Percentiles rank a stretch among this genome's conserved stretches.
Conservation (phyloP, 2,329 filamentous ascomycete genomes). For the Colletotrichum tropicicola region DNA sequence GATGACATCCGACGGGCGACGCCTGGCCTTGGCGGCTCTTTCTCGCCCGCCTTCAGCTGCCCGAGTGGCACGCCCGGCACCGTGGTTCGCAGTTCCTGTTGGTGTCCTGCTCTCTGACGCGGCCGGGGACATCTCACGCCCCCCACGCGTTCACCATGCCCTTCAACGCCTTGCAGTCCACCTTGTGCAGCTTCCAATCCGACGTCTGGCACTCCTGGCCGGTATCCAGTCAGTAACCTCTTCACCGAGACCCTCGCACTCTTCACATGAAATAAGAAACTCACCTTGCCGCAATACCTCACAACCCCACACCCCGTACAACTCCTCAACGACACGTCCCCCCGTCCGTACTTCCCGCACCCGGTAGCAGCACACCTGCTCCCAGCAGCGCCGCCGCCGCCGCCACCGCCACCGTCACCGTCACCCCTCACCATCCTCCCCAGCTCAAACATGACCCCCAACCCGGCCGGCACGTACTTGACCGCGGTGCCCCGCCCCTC, state of each 20-base stretch:
- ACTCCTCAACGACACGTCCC: conserved; percentile 45
- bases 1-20: neutral
- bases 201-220: conserved; percentile 53
- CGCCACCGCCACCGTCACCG: conserved; percentile 8
- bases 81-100: too few species aligned
- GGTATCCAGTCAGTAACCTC: neutral
- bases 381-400: too few species aligned
- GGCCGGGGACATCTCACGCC: too few species aligned
- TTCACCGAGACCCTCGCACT: neutral
- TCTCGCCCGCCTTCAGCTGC: too few species aligned
- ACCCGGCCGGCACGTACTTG: conserved; percentile 41
- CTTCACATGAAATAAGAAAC: conserved; percentile 22
- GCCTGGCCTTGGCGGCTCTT: neutral
- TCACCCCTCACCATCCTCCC: conserved; percentile 34
- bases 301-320: conserved; percentile 54
- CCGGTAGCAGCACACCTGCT: conserved; percentile 37
- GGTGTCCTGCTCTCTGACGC: too few species aligned
- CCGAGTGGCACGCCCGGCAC: too few species aligned
- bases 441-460: conserved; percentile 40
- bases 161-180: conserved; percentile 53
- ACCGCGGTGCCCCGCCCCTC: conserved; percentile 42
- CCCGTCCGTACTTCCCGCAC: conserved; percentile 39
- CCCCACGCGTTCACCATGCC: conserved; percentile 47
- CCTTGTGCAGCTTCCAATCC: conserved; percentile 54
- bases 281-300: conserved; percentile 57